Base-by-base conservation (phyloP, 352 stramenopile genomes). In the Globisporangium splendens region DNA sequence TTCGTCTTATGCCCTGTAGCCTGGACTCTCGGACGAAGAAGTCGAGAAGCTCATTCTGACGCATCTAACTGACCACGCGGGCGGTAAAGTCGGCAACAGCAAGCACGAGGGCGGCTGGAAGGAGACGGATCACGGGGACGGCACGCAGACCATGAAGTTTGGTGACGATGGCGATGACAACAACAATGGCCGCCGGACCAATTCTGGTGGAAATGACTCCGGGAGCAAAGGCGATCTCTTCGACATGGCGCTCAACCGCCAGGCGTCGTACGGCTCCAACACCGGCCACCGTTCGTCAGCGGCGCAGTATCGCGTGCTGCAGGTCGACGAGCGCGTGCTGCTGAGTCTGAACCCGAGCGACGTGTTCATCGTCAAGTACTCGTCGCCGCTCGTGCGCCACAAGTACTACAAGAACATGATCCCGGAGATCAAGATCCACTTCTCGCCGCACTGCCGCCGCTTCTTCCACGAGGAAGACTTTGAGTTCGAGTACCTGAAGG, bases 401-500 rank as follows among this genome's bases (percentile, higher is more conserved):
- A 86, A 83, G 46, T 96, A 78, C 70, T 96, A 87, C 69, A 95
- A 93, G 65, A 97, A 97, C 77, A 97, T 98, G 88, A 93, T 98
- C 59, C 71, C 93, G 12, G 87, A 97, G 65, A 94, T 98, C 65
- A 89, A 93, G 58, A 88, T 98, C 39, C 75, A 95, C 60, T 68
- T 97, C 48, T 97, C 84, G 21, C 88, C 79, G 22, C 75, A 91
- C 53, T 98, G 93, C 66, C 86, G 91, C 48, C 79, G 82, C 46
- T 98, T 98, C 56, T 98, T 98, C 75, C 88, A 98, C 70, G 88
- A 97, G 58, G 88, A 98, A 67, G 91, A 98, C 70, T 98, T 98
- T 62, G 95, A 98, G 76, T 96, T 97, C 46, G 88, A 91, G 50
- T 93, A 97, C 60, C 75, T 98, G 21, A 91, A 86, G 55, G 73